phyloP scores from a whole-genome alignment of 352 stramenopile species.

The Phytophthora kernoviae region DNA sequence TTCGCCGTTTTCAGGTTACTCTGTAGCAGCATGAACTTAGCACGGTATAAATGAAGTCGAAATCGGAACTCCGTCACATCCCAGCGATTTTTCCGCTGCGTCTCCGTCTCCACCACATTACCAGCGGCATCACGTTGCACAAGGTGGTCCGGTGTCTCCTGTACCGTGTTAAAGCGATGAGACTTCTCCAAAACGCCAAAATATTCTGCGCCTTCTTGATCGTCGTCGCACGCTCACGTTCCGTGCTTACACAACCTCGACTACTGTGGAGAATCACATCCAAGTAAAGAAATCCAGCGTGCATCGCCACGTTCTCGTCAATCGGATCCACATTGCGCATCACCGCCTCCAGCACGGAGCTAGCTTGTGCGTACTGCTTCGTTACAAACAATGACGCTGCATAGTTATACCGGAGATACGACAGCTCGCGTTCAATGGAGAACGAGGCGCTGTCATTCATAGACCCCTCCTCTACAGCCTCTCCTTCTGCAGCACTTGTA shows the following conservation, averaged over 20 bases:
- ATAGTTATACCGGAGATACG: conserved; percentile 92
- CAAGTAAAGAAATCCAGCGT: conserved; percentile 93
- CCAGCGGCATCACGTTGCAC: conserved; percentile 36
- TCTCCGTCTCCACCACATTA: conserved; percentile 47
- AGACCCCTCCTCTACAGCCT: conserved; percentile 23
- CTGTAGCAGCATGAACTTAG: conserved; percentile 90
- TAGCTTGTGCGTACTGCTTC: conserved; percentile 91
- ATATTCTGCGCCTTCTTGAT: conserved; percentile 88
- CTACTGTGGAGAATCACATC: conserved; percentile 92
- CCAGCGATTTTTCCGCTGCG: conserved; percentile 62
- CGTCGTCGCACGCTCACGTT: conserved; percentile 67
- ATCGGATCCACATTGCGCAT: conserved; percentile 91
- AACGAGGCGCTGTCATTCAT: conserved; percentile 32
- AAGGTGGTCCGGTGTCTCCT: conserved; percentile 47
- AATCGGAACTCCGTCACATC: conserved; percentile 91
- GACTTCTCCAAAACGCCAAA: conserved; percentile 91
- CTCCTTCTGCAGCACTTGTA: conserved; percentile 13
- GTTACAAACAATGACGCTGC: conserved; percentile 85
- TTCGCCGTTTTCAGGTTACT: conserved; percentile 90
- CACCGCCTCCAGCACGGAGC: conserved; percentile 82
- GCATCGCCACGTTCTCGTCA: conserved; percentile 92
- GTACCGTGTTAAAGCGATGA: conserved; percentile 87
- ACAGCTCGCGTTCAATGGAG: conserved; percentile 83
- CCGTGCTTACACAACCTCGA: conserved; percentile 80
- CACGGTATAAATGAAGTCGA: conserved; percentile 91